These are phyloP conservation scores for Pseudogymnoascus verrucosus DNA, from an alignment of 2,329 filamentous ascomycete genomes.

Conservation along the genomic window DNA sequence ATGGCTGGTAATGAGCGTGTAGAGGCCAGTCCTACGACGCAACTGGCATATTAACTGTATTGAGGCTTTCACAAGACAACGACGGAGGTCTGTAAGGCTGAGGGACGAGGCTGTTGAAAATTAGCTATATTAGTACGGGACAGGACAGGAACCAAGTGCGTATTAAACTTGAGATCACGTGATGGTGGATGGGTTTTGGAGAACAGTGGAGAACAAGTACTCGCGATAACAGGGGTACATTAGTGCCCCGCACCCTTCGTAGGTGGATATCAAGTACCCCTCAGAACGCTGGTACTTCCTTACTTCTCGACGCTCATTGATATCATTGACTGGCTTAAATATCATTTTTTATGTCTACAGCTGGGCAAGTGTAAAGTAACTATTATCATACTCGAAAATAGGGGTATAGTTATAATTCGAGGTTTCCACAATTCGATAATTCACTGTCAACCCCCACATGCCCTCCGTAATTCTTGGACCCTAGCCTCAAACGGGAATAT, in stretches of 20 bases:
- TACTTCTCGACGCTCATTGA: background rate
- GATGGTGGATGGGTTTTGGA: background rate
- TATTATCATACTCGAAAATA: background rate
- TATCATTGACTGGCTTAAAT: background rate
- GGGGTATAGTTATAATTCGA: background rate
- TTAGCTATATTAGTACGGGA: conserved; percentile 3
- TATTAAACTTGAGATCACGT: background rate
- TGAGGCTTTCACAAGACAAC: background rate
- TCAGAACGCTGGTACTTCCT: background rate
- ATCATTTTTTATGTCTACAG: background rate
- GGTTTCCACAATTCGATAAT: background rate
- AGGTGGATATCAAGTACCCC: background rate
- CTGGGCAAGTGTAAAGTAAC: background rate
- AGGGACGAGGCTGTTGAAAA: conserved; percentile 5
- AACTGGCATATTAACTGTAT: background rate
- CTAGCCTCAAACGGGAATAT: conserved; percentile 5
- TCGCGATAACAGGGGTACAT: background rate
- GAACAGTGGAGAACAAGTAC: background rate
- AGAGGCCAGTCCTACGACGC: background rate
- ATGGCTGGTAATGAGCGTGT: conserved; percentile 12
- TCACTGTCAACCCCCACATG: background rate
- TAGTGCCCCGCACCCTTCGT: background rate
- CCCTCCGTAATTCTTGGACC: background rate
- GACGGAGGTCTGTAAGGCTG: conserved; percentile 2
- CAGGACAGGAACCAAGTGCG: background rate